phyloP scores from a whole-genome alignment of 192 early-diverging fungal species.

The Backusella tarrabulga region DNA sequence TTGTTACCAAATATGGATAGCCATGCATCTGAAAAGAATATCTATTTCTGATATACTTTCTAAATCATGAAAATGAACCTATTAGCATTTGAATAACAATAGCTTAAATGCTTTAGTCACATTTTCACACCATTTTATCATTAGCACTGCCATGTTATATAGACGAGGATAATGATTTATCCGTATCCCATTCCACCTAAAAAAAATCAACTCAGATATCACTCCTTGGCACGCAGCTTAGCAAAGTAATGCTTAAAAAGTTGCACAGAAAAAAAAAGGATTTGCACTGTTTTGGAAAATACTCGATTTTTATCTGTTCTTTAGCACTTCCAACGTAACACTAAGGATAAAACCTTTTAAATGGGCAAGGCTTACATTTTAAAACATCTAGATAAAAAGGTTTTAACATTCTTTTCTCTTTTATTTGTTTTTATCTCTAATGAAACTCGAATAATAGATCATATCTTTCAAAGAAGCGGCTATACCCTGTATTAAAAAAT shows the following conservation, averaged over 20 bases:
- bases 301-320: not conserved
- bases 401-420: not conserved
- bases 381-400: not conserved
- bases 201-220: too few species aligned
- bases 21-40: not conserved
- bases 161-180: too few species aligned
- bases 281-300: not conserved
- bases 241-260: not conserved
- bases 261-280: not conserved
- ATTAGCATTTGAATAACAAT: not conserved
- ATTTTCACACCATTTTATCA: not conserved
- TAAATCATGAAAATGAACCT: not conserved
- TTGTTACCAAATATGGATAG: not conserved
- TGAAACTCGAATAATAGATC: not conserved
- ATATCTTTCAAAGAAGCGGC: not conserved
- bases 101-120: not conserved
- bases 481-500: not conserved
- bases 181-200: too few species aligned
- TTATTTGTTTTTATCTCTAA: not conserved
- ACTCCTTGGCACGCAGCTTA: not conserved
- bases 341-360: not conserved
- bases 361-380: not conserved
- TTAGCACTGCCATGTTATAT: not conserved
- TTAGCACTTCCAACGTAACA: not conserved
- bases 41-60: not conserved